Percentiles rank a stretch among this genome's conserved stretches.
These are phyloP conservation scores for Mycena crocata DNA, from an alignment of 768 basidiomycete genomes.

Conservation along the genomic window DNA sequence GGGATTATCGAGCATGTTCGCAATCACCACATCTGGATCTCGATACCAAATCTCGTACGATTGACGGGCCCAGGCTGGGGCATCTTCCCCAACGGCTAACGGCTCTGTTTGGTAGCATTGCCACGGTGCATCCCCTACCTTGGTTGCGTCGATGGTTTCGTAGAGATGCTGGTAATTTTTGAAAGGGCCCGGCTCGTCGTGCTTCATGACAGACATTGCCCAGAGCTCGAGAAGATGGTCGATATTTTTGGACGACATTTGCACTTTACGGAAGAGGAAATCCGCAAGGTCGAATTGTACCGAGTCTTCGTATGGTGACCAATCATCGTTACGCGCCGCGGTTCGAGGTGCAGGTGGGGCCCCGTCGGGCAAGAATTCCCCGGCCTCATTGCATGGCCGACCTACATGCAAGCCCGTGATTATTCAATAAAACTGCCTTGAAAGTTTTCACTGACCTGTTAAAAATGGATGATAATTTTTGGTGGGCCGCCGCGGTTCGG, in stretches of 20 bases:
- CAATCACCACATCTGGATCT: conserved; percentile 41
- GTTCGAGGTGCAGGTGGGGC: background rate
- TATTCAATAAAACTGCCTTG: background rate
- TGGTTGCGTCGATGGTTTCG: conserved; percentile 41
- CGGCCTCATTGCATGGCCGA: background rate
- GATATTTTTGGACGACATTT: conserved; percentile 40
- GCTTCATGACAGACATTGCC: conserved; percentile 29
- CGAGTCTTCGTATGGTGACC: conserved; percentile 19
- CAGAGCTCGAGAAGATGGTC: conserved; percentile 40
- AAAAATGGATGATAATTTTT: conserved; percentile 12
- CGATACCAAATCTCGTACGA: conserved; percentile 48
- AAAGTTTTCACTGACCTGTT: background rate
- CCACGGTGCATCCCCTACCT: conserved; percentile 42
- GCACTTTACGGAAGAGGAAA: conserved; percentile 28
- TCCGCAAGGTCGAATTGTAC: conserved; percentile 30
- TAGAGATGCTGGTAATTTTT: conserved; percentile 37
- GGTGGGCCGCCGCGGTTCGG: background rate
- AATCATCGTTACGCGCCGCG: background rate
- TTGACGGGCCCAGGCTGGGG: conserved; percentile 47
- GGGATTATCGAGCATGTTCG: conserved; percentile 46
- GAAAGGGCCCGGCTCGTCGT: conserved; percentile 36
- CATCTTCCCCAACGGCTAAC: conserved; percentile 25
- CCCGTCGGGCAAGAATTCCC: background rate
- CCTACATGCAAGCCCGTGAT: background rate
- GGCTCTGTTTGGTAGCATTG: conserved; percentile 36